Evolutionary conservation across 2,329 filamentous ascomycete species (phyloP).

Genomic region (Aspergillus novofumigatus): DNA sequence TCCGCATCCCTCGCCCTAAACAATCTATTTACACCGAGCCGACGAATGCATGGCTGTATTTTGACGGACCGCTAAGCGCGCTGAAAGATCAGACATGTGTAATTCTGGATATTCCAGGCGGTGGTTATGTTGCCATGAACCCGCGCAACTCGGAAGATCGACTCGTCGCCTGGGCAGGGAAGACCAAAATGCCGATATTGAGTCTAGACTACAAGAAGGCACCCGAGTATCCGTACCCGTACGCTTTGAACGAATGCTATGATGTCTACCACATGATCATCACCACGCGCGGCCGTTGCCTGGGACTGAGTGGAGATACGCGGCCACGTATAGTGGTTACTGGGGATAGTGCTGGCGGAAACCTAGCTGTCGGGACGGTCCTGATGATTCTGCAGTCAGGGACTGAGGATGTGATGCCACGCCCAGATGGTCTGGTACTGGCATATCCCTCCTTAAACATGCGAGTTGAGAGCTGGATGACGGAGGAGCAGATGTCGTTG

Average conservation of each 20-base stretch:
- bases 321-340: conserved; percentile 67
- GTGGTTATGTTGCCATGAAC: conserved; percentile 94
- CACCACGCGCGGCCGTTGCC: conserved; percentile 66
- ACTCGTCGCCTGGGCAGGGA: conserved; percentile 85
- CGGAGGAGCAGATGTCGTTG: conserved; percentile 91
- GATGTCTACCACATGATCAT: conserved; percentile 77
- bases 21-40: conserved; percentile 80
- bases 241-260: conserved; percentile 81
- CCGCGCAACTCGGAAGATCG: conserved; percentile 94
- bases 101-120: conserved; percentile 85
- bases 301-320: conserved; percentile 65
- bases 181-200: conserved; percentile 79
- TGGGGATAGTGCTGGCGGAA: conserved; percentile 79
- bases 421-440: conserved; percentile 75
- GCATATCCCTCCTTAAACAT: conserved; percentile 91
- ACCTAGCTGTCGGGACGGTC: conserved; percentile 72
- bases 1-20: conserved; percentile 76
- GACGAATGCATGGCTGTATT: conserved; percentile 86
- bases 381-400: conserved; percentile 84
- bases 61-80: conserved; percentile 77
- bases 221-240: conserved; percentile 79
- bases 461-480: conserved; percentile 99
- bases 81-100: conserved; percentile 72
- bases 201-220: conserved; percentile 90
- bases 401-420: conserved; percentile 59